Conservation (phyloP, 345 rosid species). For the Melastoma malabathricum region DNA sequence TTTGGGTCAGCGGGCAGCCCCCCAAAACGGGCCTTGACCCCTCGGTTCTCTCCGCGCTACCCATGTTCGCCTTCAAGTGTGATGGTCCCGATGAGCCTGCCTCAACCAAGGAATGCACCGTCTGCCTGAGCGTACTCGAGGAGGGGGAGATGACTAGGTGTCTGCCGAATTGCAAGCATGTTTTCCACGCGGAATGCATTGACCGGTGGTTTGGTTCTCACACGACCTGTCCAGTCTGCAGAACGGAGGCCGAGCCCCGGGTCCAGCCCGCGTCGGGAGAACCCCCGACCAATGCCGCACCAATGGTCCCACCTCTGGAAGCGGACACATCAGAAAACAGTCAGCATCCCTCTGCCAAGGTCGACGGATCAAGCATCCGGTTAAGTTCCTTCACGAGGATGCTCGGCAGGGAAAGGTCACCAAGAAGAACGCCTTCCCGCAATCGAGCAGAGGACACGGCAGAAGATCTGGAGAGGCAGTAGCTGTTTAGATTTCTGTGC, state of each 20-base stretch:
- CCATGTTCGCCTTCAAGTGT: slow-evolving; percentile 13
- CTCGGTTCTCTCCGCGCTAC: slow-evolving; percentile 23
- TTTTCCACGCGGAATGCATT: slow-evolving; percentile 37
- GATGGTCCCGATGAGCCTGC: not conserved
- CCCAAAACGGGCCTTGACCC: slow-evolving; percentile 35
- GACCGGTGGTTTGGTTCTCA: slow-evolving; percentile 36
- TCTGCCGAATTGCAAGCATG: slow-evolving; percentile 39
- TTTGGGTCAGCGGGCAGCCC: slow-evolving; percentile 11
- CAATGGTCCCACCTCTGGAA: slow-evolving; percentile 25
- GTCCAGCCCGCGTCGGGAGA: slow-evolving; percentile 1
- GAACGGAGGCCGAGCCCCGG: slow-evolving; percentile 20
- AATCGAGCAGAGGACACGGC: slow-evolving; percentile 15
- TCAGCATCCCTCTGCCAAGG: slow-evolving; percentile 15
- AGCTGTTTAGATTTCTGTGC: too few relatives aligned
- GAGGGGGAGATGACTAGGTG: slow-evolving; percentile 22
- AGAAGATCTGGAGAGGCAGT: slow-evolving; percentile 34
- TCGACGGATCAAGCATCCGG: slow-evolving; percentile 18
- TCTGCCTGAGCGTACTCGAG: slow-evolving; percentile 23
- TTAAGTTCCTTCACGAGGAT: slow-evolving; percentile 35
- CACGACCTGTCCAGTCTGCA: slow-evolving; percentile 40
- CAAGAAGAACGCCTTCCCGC: slow-evolving; percentile 18
- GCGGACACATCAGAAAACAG: slow-evolving; percentile 12
- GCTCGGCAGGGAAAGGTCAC: slow-evolving; percentile 30
- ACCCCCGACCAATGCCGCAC: slow-evolving; percentile 14
- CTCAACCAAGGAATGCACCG: slow-evolving; percentile 22